A percentile compares a stretch with the other conserved stretches of the same genome.
phyloP scores from a whole-genome alignment of 768 basidiomycete genomes.

The Termitomyces sp. region DNA sequence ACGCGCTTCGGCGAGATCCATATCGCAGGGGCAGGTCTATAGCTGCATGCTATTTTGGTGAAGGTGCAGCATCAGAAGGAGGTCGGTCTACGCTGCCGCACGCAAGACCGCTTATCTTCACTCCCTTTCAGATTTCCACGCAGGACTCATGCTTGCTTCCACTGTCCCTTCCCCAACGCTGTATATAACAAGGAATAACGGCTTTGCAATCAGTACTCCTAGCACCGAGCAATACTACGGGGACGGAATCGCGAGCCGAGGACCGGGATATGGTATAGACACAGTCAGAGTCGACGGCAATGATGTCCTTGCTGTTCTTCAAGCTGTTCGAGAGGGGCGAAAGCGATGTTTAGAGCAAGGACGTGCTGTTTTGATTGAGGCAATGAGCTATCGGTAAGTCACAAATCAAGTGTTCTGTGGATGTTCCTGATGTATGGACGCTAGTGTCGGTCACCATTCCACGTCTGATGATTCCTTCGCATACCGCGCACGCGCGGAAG shows the following conservation, averaged over 20 bases:
- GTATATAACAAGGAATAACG: conserved; percentile 78
- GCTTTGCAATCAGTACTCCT: conserved; percentile 94
- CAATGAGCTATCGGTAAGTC: conserved; percentile 82
- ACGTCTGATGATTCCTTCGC: conserved; percentile 96
- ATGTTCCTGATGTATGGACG: neutral
- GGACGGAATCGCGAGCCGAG: conserved; percentile 89
- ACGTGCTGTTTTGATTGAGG: conserved; percentile 80
- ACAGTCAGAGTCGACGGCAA: conserved; percentile 94
- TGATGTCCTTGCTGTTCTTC: conserved; percentile 80
- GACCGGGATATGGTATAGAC: conserved; percentile 89
- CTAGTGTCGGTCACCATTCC: conserved; percentile 87
- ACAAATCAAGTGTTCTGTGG: neutral
- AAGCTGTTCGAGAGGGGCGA: conserved; percentile 68
- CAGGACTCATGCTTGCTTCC: conserved; percentile 77
- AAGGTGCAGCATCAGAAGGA: conserved; percentile 92
- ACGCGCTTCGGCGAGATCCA: conserved; percentile 79
- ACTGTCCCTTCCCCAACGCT: conserved; percentile 71
- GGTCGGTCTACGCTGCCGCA: conserved; percentile 27
- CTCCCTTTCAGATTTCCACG: conserved; percentile 73
- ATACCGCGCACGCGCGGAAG: conserved; percentile 84
- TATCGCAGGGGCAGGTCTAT: conserved; percentile 63
- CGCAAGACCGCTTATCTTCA: conserved; percentile 2
- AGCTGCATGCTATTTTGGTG: conserved; percentile 89
- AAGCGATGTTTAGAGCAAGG: conserved; percentile 69
- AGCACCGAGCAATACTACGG: conserved; percentile 86